These are phyloP conservation scores for Fraxinus platypoda DNA, from an alignment of 305 asterid genomes.

Conservation along the genomic window DNA sequence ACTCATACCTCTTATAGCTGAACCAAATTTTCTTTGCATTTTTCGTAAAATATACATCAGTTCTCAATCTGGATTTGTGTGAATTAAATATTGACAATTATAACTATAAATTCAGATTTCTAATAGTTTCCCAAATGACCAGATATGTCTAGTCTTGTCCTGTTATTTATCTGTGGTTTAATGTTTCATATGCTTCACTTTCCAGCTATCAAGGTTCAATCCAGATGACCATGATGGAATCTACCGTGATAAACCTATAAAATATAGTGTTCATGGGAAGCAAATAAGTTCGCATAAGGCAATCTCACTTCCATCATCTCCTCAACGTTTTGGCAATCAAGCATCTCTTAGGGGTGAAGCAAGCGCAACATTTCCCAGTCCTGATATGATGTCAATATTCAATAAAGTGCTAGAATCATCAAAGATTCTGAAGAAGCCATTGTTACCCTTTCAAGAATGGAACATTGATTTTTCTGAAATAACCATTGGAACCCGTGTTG, in stretches of 20 bases:
- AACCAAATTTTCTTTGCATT: not conserved
- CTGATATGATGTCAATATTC: slow-evolving; percentile 56
- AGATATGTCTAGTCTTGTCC: slow-evolving; percentile 29
- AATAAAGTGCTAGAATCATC: slow-evolving; percentile 75
- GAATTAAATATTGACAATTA: not conserved
- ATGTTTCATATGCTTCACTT: slow-evolving; percentile 17
- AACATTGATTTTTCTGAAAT: slow-evolving; percentile 80
- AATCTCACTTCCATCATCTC: slow-evolving; percentile 80
- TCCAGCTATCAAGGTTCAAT: slow-evolving; percentile 62
- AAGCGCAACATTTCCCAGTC: slow-evolving; percentile 39
- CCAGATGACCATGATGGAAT: slow-evolving; percentile 57
- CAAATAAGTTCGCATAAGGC: slow-evolving; percentile 37
- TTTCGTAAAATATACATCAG: not conserved
- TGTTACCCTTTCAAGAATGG: slow-evolving; percentile 84
- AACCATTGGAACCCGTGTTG: slow-evolving; percentile 78
- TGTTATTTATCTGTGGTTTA: slow-evolving; percentile 12
- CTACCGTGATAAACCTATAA: slow-evolving; percentile 41
- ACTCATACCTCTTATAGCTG: slow-evolving; percentile 12
- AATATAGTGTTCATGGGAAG: slow-evolving; percentile 47
- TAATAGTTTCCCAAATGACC: slow-evolving; percentile 32
- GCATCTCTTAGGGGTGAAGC: slow-evolving; percentile 49
- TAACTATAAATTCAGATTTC: not conserved
- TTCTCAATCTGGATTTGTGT: not conserved
- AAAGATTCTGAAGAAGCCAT: slow-evolving; percentile 66
- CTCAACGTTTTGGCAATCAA: slow-evolving; percentile 48